Evolutionary conservation across 2,329 filamentous ascomycete genomes (phyloP), one percentile per base, ranked within the genome.

Genomic region (Rutstroemia sydowiana): DNA sequence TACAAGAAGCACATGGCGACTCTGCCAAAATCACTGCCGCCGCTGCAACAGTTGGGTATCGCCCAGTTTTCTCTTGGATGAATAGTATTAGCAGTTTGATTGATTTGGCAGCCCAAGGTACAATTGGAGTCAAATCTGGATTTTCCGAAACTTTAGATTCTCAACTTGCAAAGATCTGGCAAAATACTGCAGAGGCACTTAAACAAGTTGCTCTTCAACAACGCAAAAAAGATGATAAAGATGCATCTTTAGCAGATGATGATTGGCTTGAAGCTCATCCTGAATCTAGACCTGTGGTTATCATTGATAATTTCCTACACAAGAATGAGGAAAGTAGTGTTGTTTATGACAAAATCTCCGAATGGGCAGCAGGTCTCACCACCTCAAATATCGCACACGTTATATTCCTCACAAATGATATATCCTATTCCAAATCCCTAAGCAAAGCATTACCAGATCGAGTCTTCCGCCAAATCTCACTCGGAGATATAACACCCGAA

Each of bases 61-160:
- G 87, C 8, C 93, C 93, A 0, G 82, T 98, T 0, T 98, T 98
- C 67, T 95, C 88, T 0, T 97, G 91, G 88, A 87, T 95, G 71
- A 96, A 97, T 69, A 95, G 84, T 63, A 81, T 97, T 59, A 95
- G 88, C 69, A 95, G 90, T 66, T 81, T 96, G 70, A 76, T 95
- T 57, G 93, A 97, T 61, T 78, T 97, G 34, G 93, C 92, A 20
- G 88, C 93, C 1, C 92, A 96, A 67, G 88, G 91, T 61, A 93
- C 93, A 11, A 95, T 92, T 18, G 92, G 92, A 11, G 87, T 95
- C 53, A 96, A 97, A 70, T 87, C 90, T 5, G 91, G 91, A 7
- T 95, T 97, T 65, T 95, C 88, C 0, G 92, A 96, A 66, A 96
- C 90, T 0, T 73, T 96, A 26, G 92, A 96, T 65, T 84, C 87